These are phyloP conservation scores for Thraustotheca clavata DNA, from an alignment of 352 stramenopile species.

Conservation along the genomic window DNA sequence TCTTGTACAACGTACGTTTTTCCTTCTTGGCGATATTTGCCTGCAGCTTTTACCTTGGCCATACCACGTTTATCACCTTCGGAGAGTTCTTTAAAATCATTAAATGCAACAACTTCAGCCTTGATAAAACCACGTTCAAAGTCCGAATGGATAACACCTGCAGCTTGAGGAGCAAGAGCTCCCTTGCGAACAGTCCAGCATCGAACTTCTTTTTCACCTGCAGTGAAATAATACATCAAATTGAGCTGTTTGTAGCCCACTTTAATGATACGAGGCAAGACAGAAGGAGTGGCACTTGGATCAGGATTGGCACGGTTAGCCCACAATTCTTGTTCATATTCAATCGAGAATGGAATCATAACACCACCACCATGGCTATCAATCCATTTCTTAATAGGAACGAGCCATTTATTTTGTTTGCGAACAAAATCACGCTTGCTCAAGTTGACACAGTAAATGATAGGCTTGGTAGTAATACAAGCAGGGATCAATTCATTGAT, in stretches of 20 bases:
- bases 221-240: conserved; percentile 90
- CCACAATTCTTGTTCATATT: conserved; percentile 83
- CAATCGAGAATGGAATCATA: conserved; percentile 89
- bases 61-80: conserved; percentile 52
- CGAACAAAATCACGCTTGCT: conserved; percentile 86
- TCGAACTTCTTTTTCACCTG: conserved; percentile 86
- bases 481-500: conserved; percentile 57
- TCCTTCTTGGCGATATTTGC: conserved; percentile 86
- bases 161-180: conserved; percentile 31
- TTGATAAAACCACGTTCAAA: conserved; percentile 90
- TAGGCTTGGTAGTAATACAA: conserved; percentile 75
- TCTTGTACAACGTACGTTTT: conserved; percentile 87
- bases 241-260: conserved; percentile 86
- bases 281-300: conserved; percentile 25
- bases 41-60: conserved; percentile 82
- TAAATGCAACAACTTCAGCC: conserved; percentile 72
- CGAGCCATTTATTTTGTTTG: conserved; percentile 89
- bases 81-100: conserved; percentile 85
- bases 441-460: conserved; percentile 93
- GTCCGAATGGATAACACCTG: conserved; percentile 89
- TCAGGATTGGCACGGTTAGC: conserved; percentile 36
- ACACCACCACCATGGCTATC: conserved; percentile 74
- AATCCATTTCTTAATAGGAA: conserved; percentile 86
- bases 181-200: conserved; percentile 66
- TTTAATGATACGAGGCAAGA: conserved; percentile 89